Conservation (phyloP, 225 moss, liverwort and hornwort genomes). For the Sphagnum tenellum region DNA sequence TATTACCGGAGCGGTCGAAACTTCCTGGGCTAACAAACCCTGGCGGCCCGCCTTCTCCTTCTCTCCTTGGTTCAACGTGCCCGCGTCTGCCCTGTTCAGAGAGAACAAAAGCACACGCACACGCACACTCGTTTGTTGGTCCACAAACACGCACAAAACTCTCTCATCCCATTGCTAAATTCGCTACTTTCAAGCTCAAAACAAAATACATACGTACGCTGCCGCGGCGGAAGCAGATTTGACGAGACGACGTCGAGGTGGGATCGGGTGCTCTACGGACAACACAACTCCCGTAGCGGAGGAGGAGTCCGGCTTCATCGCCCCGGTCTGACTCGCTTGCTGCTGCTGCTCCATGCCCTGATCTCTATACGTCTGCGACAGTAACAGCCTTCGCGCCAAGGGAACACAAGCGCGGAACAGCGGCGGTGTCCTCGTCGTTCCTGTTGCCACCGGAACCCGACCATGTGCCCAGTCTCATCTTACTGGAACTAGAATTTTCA, state of each 20-base stretch:
- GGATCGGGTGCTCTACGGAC: constrained; percentile 19
- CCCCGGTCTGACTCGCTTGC: too few relatives aligned
- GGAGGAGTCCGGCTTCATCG: constrained; percentile 2
- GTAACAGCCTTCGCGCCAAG: too few relatives aligned
- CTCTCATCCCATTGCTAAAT: not conserved
- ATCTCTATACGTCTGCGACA: too few relatives aligned
- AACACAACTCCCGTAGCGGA: constrained; percentile 10
- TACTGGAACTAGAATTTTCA: too few relatives aligned
- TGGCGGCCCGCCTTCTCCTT: constrained; percentile 42
- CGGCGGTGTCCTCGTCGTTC: too few relatives aligned
- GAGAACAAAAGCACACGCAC: not conserved
- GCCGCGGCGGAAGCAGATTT: constrained; percentile 12
- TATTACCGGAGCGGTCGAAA: constrained; percentile 6
- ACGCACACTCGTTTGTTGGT: constrained; percentile 3
- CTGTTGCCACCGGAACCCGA: too few relatives aligned
- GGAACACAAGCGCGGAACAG: too few relatives aligned
- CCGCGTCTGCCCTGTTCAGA: constrained; percentile 40
- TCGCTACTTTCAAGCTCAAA: not conserved
- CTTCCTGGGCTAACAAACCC: constrained; percentile 23
- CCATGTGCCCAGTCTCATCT: too few relatives aligned
- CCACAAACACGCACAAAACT: not conserved
- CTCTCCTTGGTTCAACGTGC: constrained; percentile 31
- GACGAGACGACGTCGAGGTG: constrained; percentile 44
- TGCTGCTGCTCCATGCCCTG: too few relatives aligned
- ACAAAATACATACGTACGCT: constrained; percentile 21